A percentile compares a stretch with the other conserved stretches of the same genome.
Evolutionary conservation across 2,329 filamentous ascomycete species (phyloP).

Genomic region (Chaetomiaceae sp.): DNA sequence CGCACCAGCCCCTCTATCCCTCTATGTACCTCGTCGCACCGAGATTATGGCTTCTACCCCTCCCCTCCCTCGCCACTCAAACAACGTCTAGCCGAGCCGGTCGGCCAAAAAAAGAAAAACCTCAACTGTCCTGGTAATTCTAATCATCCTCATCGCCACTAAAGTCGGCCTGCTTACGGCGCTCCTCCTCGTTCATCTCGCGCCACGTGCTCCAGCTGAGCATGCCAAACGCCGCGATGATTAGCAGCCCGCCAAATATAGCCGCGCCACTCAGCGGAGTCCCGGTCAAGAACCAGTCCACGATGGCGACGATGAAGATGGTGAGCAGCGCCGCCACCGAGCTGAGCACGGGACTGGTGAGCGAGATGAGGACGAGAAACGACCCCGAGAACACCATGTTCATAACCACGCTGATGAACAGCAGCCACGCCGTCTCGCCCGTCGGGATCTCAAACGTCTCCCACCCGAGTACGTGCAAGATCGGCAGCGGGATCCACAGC

Average conservation of each 20-base stretch:
- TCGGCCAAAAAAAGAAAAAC: too few relatives aligned
- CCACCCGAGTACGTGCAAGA: slow-evolving; percentile 72
- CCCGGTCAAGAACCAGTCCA: slow-evolving; percentile 83
- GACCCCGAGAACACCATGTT: slow-evolving; percentile 92
- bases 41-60: too few relatives aligned
- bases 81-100: too few relatives aligned
- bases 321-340: slow-evolving; percentile 91
- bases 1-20: too few relatives aligned
- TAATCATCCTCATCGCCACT: slow-evolving; percentile 23
- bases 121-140: too few relatives aligned
- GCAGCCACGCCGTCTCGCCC: slow-evolving; percentile 72
- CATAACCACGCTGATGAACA: slow-evolving; percentile 73
- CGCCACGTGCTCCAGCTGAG: slow-evolving; percentile 88
- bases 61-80: too few relatives aligned
- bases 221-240: slow-evolving; percentile 82
- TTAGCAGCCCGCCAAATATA: slow-evolving; percentile 76
- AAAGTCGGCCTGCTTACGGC: slow-evolving; percentile 48
- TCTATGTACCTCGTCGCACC: too few relatives aligned
- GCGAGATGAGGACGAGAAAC: slow-evolving; percentile 86
- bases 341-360: slow-evolving; percentile 88
- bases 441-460: slow-evolving; percentile 80
- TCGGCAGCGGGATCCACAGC: slow-evolving; percentile 85
- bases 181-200: slow-evolving; percentile 83
- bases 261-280: slow-evolving; percentile 70
- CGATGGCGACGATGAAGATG: slow-evolving; percentile 92